Evolutionary conservation across 139 green algal genomes (phyloP).

Genomic region (Chlorella vulgaris): DNA sequence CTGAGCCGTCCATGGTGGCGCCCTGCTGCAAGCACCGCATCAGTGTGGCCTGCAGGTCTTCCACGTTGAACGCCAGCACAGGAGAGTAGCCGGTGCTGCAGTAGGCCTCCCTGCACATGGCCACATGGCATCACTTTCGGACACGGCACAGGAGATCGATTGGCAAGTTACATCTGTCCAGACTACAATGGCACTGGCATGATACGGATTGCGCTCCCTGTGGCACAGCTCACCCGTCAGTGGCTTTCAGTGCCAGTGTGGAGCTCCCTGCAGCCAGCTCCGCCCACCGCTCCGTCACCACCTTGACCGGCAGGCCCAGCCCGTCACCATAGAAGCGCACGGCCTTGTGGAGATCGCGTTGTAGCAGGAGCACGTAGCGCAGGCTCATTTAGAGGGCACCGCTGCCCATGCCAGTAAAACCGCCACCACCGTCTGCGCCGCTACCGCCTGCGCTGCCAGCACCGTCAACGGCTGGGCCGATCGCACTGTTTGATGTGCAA

Average conservation of each 20-base stretch:
- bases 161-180: too few species aligned
- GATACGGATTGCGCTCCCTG: too few species aligned
- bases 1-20: conserved; percentile 69
- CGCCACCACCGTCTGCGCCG: not conserved
- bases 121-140: not conserved
- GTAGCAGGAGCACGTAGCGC: conserved; percentile 71
- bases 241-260: conserved; percentile 57
- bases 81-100: conserved; percentile 63
- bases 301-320: conserved; percentile 62
- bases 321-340: conserved; percentile 69
- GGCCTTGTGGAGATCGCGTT: conserved; percentile 71
- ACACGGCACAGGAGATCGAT: not conserved
- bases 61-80: conserved; percentile 70
- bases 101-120: conserved; percentile 59
- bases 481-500: too few species aligned
- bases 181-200: not conserved
- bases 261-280: conserved; percentile 62
- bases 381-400: conserved; percentile 38
- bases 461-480: not conserved
- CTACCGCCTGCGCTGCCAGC: not conserved
- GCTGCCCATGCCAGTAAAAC: too few species aligned
- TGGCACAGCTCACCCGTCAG: conserved; percentile 59
- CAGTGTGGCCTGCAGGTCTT: conserved; percentile 71
- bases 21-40: conserved; percentile 63
- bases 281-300: conserved; percentile 78